Conservation (phyloP, 2,329 filamentous ascomycete genomes). For the Aspergillus oerlinghausenensis region DNA sequence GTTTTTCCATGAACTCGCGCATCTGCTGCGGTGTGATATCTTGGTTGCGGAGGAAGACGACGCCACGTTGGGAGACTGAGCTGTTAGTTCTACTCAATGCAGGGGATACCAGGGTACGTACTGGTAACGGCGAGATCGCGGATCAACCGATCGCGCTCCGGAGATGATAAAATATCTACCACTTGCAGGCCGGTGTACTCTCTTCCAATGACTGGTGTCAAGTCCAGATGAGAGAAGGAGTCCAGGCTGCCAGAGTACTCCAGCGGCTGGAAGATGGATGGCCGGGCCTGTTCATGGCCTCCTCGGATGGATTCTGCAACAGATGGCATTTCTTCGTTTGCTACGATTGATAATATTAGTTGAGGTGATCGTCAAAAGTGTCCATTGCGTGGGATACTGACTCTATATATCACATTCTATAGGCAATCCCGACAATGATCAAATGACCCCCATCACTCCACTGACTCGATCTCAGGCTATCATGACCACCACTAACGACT, state of each 20-base stretch:
- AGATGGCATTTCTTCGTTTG: constrained; percentile 12
- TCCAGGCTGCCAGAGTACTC: constrained; percentile 37
- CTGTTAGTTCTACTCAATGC: not conserved
- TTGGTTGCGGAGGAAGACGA: constrained; percentile 67
- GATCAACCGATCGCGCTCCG: constrained; percentile 59
- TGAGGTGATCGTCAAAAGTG: no score
- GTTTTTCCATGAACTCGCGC: constrained; percentile 45
- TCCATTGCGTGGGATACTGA: not conserved
- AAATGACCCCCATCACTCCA: not conserved
- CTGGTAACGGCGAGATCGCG: constrained; percentile 64
- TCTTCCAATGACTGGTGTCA: constrained; percentile 39
- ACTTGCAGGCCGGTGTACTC: constrained; percentile 37
- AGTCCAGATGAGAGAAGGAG: constrained; percentile 36
- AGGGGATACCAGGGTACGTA: constrained; percentile 33
- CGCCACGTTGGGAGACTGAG: constrained; percentile 61
- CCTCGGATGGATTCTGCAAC: constrained; percentile 15
- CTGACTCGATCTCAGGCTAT: not conserved
- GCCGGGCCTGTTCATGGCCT: constrained; percentile 19
- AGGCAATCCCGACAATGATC: not conserved
- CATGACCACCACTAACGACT: no score
- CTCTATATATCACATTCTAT: not conserved
- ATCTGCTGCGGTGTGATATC: constrained; percentile 60
- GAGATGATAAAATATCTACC: constrained; percentile 53
- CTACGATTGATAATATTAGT: not conserved
- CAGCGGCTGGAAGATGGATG: constrained; percentile 29